Evolutionary conservation across 768 basidiomycete species (phyloP).

Genomic region (Phylloporus sp.): DNA sequence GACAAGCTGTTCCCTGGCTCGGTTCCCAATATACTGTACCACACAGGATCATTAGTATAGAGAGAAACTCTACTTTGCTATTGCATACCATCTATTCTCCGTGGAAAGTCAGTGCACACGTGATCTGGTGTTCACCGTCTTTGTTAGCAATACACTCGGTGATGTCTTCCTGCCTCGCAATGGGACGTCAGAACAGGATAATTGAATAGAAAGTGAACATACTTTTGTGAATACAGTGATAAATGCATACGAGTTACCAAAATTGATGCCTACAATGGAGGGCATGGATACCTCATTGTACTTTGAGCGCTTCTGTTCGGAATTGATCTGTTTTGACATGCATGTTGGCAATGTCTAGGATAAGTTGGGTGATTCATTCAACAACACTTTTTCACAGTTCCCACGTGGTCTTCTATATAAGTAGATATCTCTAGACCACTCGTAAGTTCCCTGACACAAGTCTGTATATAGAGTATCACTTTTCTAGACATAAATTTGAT

Average conservation of each 20-base stretch:
- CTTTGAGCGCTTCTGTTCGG: constrained; percentile 52
- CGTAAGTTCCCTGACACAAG: no score
- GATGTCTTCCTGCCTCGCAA: constrained; percentile 64
- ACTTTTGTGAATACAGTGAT: constrained; percentile 96
- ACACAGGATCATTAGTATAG: constrained; percentile 1
- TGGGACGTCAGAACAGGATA: background rate
- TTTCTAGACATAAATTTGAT: no score
- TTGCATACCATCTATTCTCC: constrained; percentile 85
- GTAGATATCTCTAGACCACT: no score
- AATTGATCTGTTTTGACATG: constrained; percentile 34
- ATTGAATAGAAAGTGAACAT: constrained; percentile 14
- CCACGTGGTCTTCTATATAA: no score
- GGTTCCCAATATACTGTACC: constrained; percentile 89
- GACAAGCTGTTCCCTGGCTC: constrained; percentile 90
- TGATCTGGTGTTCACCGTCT: constrained; percentile 97
- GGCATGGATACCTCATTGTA: constrained; percentile 37
- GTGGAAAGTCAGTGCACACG: constrained; percentile 85
- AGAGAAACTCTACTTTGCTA: background rate
- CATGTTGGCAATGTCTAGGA: constrained; percentile 27
- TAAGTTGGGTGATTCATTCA: background rate
- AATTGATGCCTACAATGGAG: constrained; percentile 88
- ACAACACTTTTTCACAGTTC: no score
- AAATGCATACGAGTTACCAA: constrained; percentile 92
- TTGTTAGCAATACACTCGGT: constrained; percentile 97
- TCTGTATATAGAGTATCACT: no score